A percentile compares a stretch with the other conserved stretches of the same genome.
Conservation (phyloP, 129 eudicot genomes). For the Chrysanthemum makinoi region DNA sequence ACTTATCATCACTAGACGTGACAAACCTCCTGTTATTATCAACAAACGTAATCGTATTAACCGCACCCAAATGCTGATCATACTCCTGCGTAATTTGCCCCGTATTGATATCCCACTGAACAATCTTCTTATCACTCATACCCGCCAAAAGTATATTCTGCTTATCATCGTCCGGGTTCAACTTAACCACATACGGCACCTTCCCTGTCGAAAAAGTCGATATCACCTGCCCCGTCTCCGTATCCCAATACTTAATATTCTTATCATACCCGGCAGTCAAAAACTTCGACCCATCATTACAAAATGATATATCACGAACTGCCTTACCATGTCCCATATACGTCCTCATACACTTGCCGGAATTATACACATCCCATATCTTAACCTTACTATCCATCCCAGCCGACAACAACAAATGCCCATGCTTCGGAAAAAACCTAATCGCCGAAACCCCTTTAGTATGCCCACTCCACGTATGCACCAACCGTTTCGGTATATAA, state of each 20-base stretch:
- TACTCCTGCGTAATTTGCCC: slow-evolving; percentile 97
- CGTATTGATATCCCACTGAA: slow-evolving; percentile 86
- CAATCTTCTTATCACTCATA: slow-evolving; percentile 99
- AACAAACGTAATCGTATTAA: slow-evolving; percentile 91
- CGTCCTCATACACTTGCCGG: slow-evolving; percentile 97
- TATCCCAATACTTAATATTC: slow-evolving; percentile 98
- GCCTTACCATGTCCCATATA: slow-evolving; percentile 97
- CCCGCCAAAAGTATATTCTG: slow-evolving; percentile 91
- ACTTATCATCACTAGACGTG: slow-evolving; percentile 94
- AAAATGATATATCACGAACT: slow-evolving; percentile 83
- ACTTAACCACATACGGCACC: slow-evolving; percentile 87
- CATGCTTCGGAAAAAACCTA: slow-evolving; percentile 83
- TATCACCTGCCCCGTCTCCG: slow-evolving; percentile 94
- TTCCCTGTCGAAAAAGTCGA: slow-evolving; percentile 92
- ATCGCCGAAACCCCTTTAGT: slow-evolving; percentile 93
- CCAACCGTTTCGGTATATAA: slow-evolving; percentile 88
- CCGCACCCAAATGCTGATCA: slow-evolving; percentile 98
- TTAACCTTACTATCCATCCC: slow-evolving; percentile 94
- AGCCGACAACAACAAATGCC: slow-evolving; percentile 92
- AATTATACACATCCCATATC: slow-evolving; percentile 93
- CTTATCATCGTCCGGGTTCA: slow-evolving; percentile 97
- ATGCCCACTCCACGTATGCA: slow-evolving; percentile 98
- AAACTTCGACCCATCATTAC: slow-evolving; percentile 87
- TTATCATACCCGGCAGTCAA: slow-evolving; percentile 91
- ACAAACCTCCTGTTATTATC: slow-evolving; percentile 94